Percentiles rank a stretch among this genome's conserved stretches.
These are phyloP conservation scores for Thermochaetoides dissita DNA, from an alignment of 2,329 filamentous ascomycete genomes.

Conservation along the genomic window DNA sequence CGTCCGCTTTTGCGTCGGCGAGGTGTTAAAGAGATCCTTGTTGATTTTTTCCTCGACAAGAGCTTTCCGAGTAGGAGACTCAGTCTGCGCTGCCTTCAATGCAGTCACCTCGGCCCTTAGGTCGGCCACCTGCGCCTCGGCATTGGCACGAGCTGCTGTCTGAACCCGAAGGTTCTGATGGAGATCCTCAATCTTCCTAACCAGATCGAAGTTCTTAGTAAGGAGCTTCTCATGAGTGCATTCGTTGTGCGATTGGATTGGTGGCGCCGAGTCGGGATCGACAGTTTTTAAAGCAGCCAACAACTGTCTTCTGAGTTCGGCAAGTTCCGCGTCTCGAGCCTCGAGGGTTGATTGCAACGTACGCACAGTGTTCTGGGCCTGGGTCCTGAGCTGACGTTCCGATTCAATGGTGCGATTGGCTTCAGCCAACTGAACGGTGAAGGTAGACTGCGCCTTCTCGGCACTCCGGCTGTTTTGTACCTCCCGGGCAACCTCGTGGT, in stretches of 20 bases:
- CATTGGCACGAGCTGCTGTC: constrained; percentile 64
- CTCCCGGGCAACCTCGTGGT: constrained; percentile 80
- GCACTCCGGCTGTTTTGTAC: constrained; percentile 81
- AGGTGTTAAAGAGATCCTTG: constrained; percentile 59
- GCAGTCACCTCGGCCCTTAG: constrained; percentile 36
- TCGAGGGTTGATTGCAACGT: constrained; percentile 70
- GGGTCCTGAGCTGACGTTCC: constrained; percentile 69
- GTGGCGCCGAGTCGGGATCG: constrained; percentile 56
- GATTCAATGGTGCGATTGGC: constrained; percentile 81
- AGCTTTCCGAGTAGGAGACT: constrained; percentile 57
- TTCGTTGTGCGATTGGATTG: constrained; percentile 42
- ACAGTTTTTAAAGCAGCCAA: constrained; percentile 75
- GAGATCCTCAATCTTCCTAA: constrained; percentile 73
- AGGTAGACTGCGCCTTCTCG: constrained; percentile 71
- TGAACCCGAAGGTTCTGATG: constrained; percentile 79
- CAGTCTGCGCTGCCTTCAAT: constrained; percentile 45
- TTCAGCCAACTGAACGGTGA: constrained; percentile 73
- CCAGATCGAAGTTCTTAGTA: constrained; percentile 69
- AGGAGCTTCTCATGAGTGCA: constrained; percentile 45
- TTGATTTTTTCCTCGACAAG: constrained; percentile 82
- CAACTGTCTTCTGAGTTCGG: constrained; percentile 66
- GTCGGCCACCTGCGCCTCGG: constrained; percentile 69
- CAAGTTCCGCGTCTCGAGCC: constrained; percentile 64
- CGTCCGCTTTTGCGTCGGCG: constrained; percentile 53
- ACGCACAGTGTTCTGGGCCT: constrained; percentile 74